phyloP scores from a whole-genome alignment of 768 basidiomycete genomes.

The Collybia sp. region DNA sequence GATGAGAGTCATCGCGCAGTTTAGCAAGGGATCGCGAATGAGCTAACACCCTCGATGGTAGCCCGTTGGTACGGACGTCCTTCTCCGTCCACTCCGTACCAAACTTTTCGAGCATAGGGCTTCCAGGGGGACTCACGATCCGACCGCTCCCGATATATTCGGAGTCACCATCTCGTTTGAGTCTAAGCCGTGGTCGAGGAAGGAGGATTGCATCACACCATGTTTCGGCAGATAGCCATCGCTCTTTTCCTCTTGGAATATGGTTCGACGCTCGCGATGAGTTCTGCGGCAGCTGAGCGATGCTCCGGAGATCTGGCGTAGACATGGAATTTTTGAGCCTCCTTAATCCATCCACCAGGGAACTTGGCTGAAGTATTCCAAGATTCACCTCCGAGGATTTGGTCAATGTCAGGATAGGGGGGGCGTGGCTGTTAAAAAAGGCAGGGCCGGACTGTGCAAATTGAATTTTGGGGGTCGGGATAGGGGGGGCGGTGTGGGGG shows the following conservation, averaged over 20 bases:
- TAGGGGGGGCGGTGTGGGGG: slow-evolving; percentile 11
- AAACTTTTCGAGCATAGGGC: slow-evolving; percentile 28
- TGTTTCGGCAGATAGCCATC: slow-evolving; percentile 71
- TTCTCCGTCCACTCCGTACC: slow-evolving; percentile 5
- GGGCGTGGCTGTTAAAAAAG: slow-evolving; percentile 12
- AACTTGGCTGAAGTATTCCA: neutral
- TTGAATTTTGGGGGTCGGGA: slow-evolving; percentile 11
- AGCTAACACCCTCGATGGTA: slow-evolving; percentile 42
- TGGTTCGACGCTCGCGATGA: slow-evolving; percentile 1
- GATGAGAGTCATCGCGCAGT: no score
- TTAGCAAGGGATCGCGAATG: slow-evolving; percentile 45
- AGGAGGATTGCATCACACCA: slow-evolving; percentile 82
- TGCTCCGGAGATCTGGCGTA: slow-evolving; percentile 54
- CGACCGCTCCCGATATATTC: slow-evolving; percentile 17
- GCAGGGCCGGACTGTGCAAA: no score
- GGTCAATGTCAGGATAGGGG: slow-evolving; percentile 23
- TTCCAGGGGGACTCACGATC: slow-evolving; percentile 46
- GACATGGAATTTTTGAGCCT: slow-evolving; percentile 55
- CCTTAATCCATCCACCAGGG: slow-evolving; percentile 7
- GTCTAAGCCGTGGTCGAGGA: slow-evolving; percentile 66
- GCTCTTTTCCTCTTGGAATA: slow-evolving; percentile 42
- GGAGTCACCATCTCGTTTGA: slow-evolving; percentile 29
- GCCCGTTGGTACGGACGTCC: slow-evolving; percentile 22
- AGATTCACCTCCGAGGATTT: slow-evolving; percentile 17
- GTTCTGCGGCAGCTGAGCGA: neutral